phyloP scores from a whole-genome alignment of 345 rosid species.

The Lumnitzera racemosa region DNA sequence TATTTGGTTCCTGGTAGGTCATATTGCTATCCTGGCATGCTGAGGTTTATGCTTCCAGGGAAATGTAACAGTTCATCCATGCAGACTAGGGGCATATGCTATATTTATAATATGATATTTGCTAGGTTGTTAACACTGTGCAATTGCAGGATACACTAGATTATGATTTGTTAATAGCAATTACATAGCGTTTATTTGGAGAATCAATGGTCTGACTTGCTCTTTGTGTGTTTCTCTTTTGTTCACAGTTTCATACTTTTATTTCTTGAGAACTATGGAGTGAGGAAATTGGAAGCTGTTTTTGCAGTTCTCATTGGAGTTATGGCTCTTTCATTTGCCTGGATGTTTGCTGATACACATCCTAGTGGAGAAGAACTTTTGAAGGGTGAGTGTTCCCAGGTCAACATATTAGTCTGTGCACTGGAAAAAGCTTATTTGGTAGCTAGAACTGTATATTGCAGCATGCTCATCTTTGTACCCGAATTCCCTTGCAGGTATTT shows the following conservation, averaged over 20 bases:
- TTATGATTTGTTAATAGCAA: too few relatives aligned
- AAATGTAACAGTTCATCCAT: too few relatives aligned
- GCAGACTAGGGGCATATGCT: too few relatives aligned
- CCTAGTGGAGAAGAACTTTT: slow-evolving; percentile 68
- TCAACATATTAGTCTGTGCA: background rate
- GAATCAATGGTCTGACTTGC: background rate
- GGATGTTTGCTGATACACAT: slow-evolving; percentile 84
- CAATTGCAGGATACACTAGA: too few relatives aligned
- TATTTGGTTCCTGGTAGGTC: too few relatives aligned
- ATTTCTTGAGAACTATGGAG: slow-evolving; percentile 71
- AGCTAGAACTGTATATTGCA: background rate
- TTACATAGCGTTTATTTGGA: too few relatives aligned
- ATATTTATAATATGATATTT: too few relatives aligned
- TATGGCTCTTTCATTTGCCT: slow-evolving; percentile 72
- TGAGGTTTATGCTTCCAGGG: too few relatives aligned
- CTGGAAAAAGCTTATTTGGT: background rate
- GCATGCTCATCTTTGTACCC: background rate
- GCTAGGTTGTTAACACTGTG: too few relatives aligned
- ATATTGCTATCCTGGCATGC: too few relatives aligned
- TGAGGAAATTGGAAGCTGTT: slow-evolving; percentile 73
- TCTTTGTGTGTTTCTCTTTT: background rate
- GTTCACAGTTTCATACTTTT: slow-evolving; percentile 60
- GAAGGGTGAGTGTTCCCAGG: slow-evolving; percentile 33
- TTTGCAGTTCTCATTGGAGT: slow-evolving; percentile 68
- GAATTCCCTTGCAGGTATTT: slow-evolving; percentile 40